phyloP scores from a whole-genome alignment of 805 yeast species.

The fission yeast (Schizosaccharomyces pombe) region DNA sequence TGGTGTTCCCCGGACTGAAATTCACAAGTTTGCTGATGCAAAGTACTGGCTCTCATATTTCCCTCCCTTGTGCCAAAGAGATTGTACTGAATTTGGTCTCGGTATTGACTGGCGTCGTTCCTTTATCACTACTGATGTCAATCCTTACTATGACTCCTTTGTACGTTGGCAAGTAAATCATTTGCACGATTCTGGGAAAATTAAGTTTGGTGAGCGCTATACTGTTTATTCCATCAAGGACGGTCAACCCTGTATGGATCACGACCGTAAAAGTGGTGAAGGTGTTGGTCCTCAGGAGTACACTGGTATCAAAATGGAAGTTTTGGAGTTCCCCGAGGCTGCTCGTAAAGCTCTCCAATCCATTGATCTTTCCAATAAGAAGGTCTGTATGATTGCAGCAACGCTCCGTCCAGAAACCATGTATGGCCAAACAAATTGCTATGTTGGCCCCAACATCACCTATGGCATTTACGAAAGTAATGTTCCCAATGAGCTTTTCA shows the following conservation, averaged over 20 bases:
- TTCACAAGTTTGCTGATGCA: slow-evolving; percentile 77
- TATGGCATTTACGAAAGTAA: slow-evolving; percentile 85
- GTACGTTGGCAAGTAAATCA: slow-evolving; percentile 90
- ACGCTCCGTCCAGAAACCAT: slow-evolving; percentile 96
- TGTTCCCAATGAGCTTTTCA: slow-evolving; percentile 39
- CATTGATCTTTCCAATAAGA: slow-evolving; percentile 26
- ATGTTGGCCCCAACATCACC: slow-evolving; percentile 79
- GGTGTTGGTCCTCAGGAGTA: slow-evolving; percentile 94
- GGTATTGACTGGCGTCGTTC: slow-evolving; percentile 97
- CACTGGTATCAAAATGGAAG: slow-evolving; percentile 69
- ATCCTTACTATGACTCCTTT: slow-evolving; percentile 85
- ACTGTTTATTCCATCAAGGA: slow-evolving; percentile 93
- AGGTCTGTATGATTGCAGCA: slow-evolving; percentile 73
- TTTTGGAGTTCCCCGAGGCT: slow-evolving; percentile 34
- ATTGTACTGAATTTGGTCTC: slow-evolving; percentile 65
- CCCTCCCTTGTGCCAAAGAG: slow-evolving; percentile 70
- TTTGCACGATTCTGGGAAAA: slow-evolving; percentile 64
- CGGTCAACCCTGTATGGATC: slow-evolving; percentile 99
- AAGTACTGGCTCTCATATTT: slow-evolving; percentile 70
- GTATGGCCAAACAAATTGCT: slow-evolving; percentile 97
- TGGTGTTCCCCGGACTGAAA: slow-evolving; percentile 67
- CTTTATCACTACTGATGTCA: slow-evolving; percentile 79
- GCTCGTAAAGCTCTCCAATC: slow-evolving; percentile 23
- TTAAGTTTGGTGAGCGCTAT: slow-evolving; percentile 94
- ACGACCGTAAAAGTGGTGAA: slow-evolving; percentile 91